Base-by-base conservation (phyloP, 345 rosid species). In the Linum trigynum region DNA sequence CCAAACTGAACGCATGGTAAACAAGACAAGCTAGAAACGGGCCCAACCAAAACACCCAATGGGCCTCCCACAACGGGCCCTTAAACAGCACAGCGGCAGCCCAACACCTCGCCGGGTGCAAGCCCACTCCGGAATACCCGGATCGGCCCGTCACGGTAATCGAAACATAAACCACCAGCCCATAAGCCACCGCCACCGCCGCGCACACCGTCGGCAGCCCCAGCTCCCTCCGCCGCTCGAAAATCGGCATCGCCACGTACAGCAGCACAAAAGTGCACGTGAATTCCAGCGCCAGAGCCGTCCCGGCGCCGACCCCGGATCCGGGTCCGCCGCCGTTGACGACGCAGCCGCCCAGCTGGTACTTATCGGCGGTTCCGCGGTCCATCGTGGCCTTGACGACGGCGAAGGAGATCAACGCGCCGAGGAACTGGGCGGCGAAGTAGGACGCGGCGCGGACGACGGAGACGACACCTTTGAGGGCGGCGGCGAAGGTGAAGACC, bases 1-100 rank as follows among this genome's bases (percentile, higher is more conserved):
- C 35, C 65, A 61, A 17, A 16, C 16, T 48, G 48, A 36, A 48
- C 14, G 39, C 11, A 69, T 69, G 42, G 15, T 69, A 55, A 23
- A 55, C 36, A 55, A 71, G 0, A 41, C 69, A 69, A 73, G 72
- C 72, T 7, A 65, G 23, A 59, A 65, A 65, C 8, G 77, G 73
- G 7, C 77, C 77, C 38, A 69, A 62, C 77, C 73, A 74, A 12
- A 69, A 69, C 17, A 74, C 73, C 73, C 73, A 69, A 69, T 69
- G 67, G 1, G 69, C 73, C 50, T 69, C 2, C 77, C 77, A 74
- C 65, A 74, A 45, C 2, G 39, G n/a, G 12, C 77, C 73, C 11
- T 72, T 72, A 39, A 55, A 10, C 59, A 74, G 3, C 41, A 74
- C 23, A 10, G 73, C 73, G 6, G 77, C 50, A 9, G 69, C 73